Evolutionary conservation across 2,329 filamentous ascomycete genomes (phyloP).

Genomic region (Fonsecaea pedrosoi): DNA sequence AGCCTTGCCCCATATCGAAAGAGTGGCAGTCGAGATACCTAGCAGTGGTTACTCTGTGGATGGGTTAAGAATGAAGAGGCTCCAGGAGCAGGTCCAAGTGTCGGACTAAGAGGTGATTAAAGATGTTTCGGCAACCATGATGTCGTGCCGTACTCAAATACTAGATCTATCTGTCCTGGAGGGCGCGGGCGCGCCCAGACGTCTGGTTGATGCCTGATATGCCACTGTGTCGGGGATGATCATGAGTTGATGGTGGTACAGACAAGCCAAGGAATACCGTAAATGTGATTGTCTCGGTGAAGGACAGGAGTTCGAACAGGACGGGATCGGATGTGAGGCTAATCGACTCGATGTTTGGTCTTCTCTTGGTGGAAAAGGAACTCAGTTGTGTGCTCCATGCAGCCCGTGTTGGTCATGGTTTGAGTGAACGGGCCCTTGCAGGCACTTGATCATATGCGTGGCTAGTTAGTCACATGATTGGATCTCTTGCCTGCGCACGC

Average conservation of each 20-base stretch:
- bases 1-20: slow-evolving; percentile 86
- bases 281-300: not conserved
- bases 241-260: not conserved
- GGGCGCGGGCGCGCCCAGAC: not conserved
- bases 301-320: not conserved
- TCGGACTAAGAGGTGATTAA: not conserved
- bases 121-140: not conserved
- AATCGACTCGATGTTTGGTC: not conserved
- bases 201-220: not conserved
- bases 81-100: not conserved
- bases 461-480: not conserved
- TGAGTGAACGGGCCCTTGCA: not conserved
- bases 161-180: not conserved
- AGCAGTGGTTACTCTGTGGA: not conserved
- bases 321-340: not conserved
- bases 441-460: not conserved
- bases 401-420: not conserved
- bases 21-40: not conserved
- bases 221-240: not conserved
- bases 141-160: not conserved
- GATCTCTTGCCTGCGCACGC: not conserved
- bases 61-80: not conserved
- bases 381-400: not conserved
- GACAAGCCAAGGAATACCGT: not conserved
- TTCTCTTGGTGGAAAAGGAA: not conserved